A percentile compares a stretch with the other conserved stretches of the same genome.
Evolutionary conservation across 192 early-diverging fungal genomes (phyloP).

Genomic region (Podila horticola): DNA sequence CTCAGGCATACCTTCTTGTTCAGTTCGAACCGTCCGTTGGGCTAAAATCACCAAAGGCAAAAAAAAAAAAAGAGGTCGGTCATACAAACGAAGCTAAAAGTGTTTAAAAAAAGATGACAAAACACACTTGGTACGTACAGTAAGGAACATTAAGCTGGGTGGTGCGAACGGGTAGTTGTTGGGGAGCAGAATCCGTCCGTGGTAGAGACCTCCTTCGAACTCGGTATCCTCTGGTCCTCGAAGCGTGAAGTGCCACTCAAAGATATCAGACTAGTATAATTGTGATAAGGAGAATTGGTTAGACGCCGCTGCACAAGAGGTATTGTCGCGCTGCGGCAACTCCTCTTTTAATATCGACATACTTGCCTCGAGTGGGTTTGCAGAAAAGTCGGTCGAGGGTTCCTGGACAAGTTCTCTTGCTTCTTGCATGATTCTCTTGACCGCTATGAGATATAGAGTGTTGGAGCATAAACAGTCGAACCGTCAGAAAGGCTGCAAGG

Average conservation of each 20-base stretch:
- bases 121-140: constrained; percentile 51
- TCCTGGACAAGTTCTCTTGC: constrained; percentile 76
- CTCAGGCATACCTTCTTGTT: constrained; percentile 95
- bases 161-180: constrained; percentile 96
- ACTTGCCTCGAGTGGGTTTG: constrained; percentile 72
- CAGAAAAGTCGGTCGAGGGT: constrained; percentile 75
- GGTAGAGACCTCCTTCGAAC: constrained; percentile 88
- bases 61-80: too few relatives aligned
- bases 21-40: constrained; percentile 89
- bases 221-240: constrained; percentile 88
- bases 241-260: constrained; percentile 98
- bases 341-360: not conserved
- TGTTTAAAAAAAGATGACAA: not conserved
- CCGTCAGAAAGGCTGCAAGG: too few relatives aligned
- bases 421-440: constrained; percentile 87
- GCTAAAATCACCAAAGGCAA: constrained; percentile 29
- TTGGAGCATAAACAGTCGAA: not conserved
- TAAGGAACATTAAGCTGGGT: constrained; percentile 80
- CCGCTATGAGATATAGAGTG: constrained; percentile 55
- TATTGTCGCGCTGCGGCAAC: not conserved
- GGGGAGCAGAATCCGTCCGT: constrained; percentile 94
- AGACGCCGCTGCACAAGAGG: not conserved
- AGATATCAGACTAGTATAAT: constrained; percentile 79
- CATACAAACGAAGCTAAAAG: not conserved
- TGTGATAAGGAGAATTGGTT: not conserved